Percentiles rank a stretch among this genome's conserved stretches.
Evolutionary conservation across 2,329 filamentous ascomycete species (phyloP).

Genomic region (Colletotrichum sp.): DNA sequence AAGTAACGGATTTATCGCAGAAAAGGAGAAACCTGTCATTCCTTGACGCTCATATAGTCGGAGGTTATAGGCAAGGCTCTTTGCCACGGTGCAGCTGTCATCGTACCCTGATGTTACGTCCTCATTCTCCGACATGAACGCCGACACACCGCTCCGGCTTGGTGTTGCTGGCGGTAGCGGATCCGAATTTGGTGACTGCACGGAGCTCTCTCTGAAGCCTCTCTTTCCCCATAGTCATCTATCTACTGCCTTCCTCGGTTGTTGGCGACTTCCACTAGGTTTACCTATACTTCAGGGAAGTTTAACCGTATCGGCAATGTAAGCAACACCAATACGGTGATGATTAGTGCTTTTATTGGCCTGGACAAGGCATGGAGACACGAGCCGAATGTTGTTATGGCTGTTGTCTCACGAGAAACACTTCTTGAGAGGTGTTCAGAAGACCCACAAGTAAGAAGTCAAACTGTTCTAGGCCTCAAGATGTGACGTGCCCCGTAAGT

Average conservation of each 20-base stretch:
- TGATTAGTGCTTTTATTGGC: too few relatives aligned
- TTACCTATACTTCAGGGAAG: neutral
- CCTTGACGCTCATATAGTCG: fast-evolving
- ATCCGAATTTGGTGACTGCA: neutral
- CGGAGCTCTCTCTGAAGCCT: neutral
- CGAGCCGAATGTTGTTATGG: neutral
- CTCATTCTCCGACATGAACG: neutral
- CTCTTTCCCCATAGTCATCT: neutral
- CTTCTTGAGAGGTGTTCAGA: neutral
- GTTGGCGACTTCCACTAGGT: too few relatives aligned
- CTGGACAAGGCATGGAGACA: neutral
- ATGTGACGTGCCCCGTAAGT: neutral
- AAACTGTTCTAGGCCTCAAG: neutral
- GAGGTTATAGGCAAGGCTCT: neutral
- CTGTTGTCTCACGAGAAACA: neutral
- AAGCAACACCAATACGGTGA: fast-evolving
- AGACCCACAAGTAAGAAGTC: neutral
- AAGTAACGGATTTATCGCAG: fast-evolving
- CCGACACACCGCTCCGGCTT: neutral
- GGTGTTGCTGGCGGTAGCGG: neutral
- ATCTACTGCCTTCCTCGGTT: neutral
- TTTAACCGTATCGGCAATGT: neutral
- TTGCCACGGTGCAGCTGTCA: neutral
- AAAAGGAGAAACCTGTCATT: too few relatives aligned
- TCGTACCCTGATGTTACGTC: fast-evolving